A percentile compares a stretch with the other conserved stretches of the same genome.
phyloP scores from a whole-genome alignment of 2,329 filamentous ascomycete species.

The Geosmithia flava region DNA sequence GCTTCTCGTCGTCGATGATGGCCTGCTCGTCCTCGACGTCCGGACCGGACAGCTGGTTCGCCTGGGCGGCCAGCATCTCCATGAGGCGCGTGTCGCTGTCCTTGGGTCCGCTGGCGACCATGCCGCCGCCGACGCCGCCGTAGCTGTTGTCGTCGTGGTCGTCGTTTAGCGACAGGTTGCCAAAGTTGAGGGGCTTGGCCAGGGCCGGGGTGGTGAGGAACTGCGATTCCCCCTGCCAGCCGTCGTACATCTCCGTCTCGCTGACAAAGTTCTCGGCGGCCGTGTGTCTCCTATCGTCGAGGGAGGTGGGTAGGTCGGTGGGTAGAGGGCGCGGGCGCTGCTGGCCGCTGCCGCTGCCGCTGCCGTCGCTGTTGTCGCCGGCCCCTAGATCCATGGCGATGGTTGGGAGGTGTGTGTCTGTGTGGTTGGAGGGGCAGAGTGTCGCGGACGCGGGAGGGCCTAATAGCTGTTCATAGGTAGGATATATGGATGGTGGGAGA shows the following conservation, averaged over 20 bases:
- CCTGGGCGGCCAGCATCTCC: slow-evolving; percentile 92
- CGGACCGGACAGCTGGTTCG: slow-evolving; percentile 63
- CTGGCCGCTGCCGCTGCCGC: slow-evolving; percentile 21
- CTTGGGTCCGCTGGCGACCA: slow-evolving; percentile 17
- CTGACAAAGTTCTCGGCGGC: slow-evolving; percentile 49
- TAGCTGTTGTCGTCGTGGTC: slow-evolving; percentile 54
- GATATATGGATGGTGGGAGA: neutral
- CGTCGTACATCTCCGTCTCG: slow-evolving; percentile 97
- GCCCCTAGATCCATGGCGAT: slow-evolving; percentile 46
- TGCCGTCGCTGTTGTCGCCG: slow-evolving; percentile 26
- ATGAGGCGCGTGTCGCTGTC: slow-evolving; percentile 83
- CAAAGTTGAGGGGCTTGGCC: slow-evolving; percentile 73
- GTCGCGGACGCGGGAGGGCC: neutral
- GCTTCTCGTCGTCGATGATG: slow-evolving; percentile 60
- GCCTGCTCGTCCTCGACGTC: slow-evolving; percentile 69
- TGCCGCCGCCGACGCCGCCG: slow-evolving; percentile 26
- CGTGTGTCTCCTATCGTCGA: slow-evolving; percentile 72
- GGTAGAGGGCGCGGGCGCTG: slow-evolving; percentile 49
- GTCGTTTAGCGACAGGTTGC: slow-evolving; percentile 71
- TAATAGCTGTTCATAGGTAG: slow-evolving; percentile 2
- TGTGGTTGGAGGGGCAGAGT: slow-evolving; percentile 21
- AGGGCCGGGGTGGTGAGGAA: slow-evolving; percentile 80
- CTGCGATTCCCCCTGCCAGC: slow-evolving; percentile 97
- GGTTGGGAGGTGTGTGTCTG: too few relatives aligned
- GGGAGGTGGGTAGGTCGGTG: slow-evolving; percentile 75